These are phyloP conservation scores for Arthrinium puccinioides DNA, from an alignment of 2,329 filamentous ascomycete genomes.

Conservation along the genomic window DNA sequence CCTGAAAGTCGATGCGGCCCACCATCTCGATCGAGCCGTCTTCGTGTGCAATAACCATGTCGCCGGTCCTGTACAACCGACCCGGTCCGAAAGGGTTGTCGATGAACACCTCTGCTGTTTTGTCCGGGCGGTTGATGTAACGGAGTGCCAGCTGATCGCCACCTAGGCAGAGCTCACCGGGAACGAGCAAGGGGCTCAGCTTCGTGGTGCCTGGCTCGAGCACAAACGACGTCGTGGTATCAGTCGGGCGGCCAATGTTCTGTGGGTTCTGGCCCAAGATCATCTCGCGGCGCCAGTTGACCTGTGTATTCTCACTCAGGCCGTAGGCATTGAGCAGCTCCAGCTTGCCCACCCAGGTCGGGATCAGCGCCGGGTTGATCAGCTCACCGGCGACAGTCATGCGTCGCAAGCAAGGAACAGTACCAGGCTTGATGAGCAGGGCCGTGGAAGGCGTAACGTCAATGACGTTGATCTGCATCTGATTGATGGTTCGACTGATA, in stretches of 20 bases:
- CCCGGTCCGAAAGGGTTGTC: constrained; percentile 2
- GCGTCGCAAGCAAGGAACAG: constrained; percentile 3
- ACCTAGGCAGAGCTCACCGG: constrained; percentile 7
- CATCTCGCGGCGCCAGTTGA: constrained; percentile 7
- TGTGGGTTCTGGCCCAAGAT: constrained; percentile 3
- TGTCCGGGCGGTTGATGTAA: constrained; percentile 6
- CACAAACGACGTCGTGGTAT: constrained; percentile 5
- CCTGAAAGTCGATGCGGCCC: constrained; percentile 38
- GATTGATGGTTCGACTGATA: constrained; percentile 4
- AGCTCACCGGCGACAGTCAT: constrained; percentile 6
- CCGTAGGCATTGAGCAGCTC: constrained; percentile 6
- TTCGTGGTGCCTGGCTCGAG: constrained; percentile 2
- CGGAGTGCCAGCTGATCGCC: constrained; percentile 4
- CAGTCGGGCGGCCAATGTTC: constrained; percentile 4
- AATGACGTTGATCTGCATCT: constrained; percentile 5
- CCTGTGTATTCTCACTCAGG: constrained; percentile 7
- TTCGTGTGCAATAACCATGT: constrained; percentile 18
- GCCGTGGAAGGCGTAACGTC: constrained; percentile 5
- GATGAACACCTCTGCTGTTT: constrained; percentile 5
- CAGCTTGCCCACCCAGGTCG: constrained; percentile 4
- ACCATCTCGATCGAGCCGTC: constrained; percentile 21
- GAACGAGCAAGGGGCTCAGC: constrained; percentile 4
- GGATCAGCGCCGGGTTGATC: constrained; percentile 5
- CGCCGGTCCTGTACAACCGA: constrained; percentile 25
- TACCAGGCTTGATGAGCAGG: constrained; percentile 1